Base-by-base conservation (phyloP, 805 yeast genomes). In the Zygosaccharomyces siamensis region DNA sequence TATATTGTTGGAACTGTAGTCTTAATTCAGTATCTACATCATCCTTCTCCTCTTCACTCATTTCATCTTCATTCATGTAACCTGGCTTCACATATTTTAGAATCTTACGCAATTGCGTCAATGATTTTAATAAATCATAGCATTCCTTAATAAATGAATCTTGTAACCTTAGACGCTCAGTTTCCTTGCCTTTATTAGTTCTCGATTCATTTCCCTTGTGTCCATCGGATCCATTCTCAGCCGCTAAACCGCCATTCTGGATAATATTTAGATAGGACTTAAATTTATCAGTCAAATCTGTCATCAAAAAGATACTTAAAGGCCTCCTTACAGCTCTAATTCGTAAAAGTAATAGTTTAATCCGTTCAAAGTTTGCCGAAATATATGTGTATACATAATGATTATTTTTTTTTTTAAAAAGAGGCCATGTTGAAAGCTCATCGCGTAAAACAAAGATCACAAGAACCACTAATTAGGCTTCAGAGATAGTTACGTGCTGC, bases 11-110 rank as follows among this genome's bases (percentile, higher is more conserved):
- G 40, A 81, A 56, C 58, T 78, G 77, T 21, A 74, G 57, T 48
- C 79, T 73, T 38, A 79, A 70, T 49, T 79, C 80, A 42, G 78
- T 75, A 54, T 81, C 86, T 20, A 81, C 72, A 32, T 73, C 71
- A 51, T 79, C 79, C 56, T 80, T 77, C 35, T 80, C 83, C 7
- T 66, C 70, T 27, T 72, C 71, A 23, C 74, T 57, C 61, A 78
- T 68, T 44, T 45, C 61, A 40, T 45, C 45, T 41, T 54, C 57
- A 41, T 51, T 48, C 40, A 63, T 46, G 44, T 71, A 72, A 26
- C 60, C 54, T 0, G 64, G 51, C 31, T 59, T 62, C 3, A 69
- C 53, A 1, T 57, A 47, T 12, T 28, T 45, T 0, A 71, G 41
- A 2, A 69, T 61, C 14, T 51, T 54, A 20, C 56, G 54, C 20